A percentile compares a stretch with the other conserved stretches of the same genome.
Conservation (phyloP, 2,329 filamentous ascomycete genomes). For the Xylaria sp. region DNA sequence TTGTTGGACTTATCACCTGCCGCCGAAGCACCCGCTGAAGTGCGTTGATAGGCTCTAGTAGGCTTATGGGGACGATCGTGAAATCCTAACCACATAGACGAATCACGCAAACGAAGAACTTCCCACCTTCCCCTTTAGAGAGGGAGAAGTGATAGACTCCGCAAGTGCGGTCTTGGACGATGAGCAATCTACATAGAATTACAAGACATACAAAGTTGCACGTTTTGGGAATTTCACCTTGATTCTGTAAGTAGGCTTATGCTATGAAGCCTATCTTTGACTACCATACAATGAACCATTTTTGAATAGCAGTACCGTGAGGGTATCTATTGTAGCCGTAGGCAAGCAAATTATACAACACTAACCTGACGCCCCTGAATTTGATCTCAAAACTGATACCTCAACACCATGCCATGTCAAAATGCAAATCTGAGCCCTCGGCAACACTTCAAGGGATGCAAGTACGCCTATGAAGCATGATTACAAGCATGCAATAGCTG, state of each 20-base stretch:
- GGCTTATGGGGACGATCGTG: slow-evolving; percentile 1
- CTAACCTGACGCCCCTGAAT: slow-evolving; percentile 4
- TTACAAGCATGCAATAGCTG: not conserved
- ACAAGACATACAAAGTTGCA: not conserved
- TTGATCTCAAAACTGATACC: slow-evolving; percentile 18
- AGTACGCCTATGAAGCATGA: not conserved
- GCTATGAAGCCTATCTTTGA: not conserved
- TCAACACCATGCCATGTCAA: slow-evolving; percentile 35
- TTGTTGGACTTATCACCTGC: slow-evolving; percentile 3
- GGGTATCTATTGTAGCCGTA: slow-evolving; percentile 15
- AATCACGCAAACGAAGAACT: not conserved
- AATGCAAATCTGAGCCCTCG: slow-evolving; percentile 19
- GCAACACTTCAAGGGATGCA: slow-evolving; percentile 14
- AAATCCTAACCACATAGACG: not conserved
- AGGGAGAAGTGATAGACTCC: not conserved
- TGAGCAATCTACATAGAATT: not conserved
- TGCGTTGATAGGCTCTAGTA: slow-evolving; percentile 2
- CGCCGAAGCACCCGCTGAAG: not conserved
- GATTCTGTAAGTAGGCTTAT: slow-evolving; percentile 2
- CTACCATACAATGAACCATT: not conserved
- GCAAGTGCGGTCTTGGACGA: not conserved
- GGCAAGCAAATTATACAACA: slow-evolving; percentile 16
- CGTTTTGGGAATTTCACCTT: not conserved
- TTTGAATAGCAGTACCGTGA: slow-evolving; percentile 11
- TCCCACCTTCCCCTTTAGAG: slow-evolving; percentile 3